Percentiles rank a stretch among this genome's conserved stretches.
These are phyloP conservation scores for Aspergillus vadensis DNA, from an alignment of 2,329 filamentous ascomycete genomes.

Conservation along the genomic window DNA sequence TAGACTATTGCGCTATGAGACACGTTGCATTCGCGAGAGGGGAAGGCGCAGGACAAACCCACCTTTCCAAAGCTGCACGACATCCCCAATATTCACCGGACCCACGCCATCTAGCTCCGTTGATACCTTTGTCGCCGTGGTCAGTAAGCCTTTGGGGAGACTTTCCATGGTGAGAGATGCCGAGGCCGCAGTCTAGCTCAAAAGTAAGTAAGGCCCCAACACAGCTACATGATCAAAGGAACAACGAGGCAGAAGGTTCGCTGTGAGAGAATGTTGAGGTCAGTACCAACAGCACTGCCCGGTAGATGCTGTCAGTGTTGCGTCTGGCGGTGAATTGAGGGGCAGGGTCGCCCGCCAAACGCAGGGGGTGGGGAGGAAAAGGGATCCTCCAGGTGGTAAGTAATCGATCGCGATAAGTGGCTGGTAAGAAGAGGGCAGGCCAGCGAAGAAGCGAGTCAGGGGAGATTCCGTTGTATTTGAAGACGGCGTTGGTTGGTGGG, in stretches of 20 bases:
- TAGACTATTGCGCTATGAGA: conserved; percentile 42
- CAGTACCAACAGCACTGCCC: neutral
- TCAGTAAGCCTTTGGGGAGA: conserved; percentile 47
- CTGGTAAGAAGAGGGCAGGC: neutral
- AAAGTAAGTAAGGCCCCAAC: conserved; percentile 1
- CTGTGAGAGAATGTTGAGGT: neutral
- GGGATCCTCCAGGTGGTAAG: neutral
- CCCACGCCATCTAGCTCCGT: conserved; percentile 43
- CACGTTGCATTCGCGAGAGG: neutral
- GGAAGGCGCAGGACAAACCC: conserved; percentile 19
- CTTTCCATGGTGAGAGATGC: conserved; percentile 35
- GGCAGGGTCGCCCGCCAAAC: conserved; percentile 13
- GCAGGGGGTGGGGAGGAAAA: conserved; percentile 14
- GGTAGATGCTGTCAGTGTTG: conserved; percentile 13
- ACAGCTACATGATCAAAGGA: conserved; percentile 17
- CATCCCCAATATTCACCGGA: conserved; percentile 44
- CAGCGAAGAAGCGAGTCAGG: neutral
- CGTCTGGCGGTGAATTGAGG: conserved; percentile 22
- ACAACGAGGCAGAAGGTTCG: neutral
- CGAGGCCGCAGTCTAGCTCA: neutral
- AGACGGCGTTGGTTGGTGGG: neutral
- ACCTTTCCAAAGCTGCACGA: conserved; percentile 55
- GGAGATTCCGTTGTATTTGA: conserved; percentile 3
- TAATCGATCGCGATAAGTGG: neutral
- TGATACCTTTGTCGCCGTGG: conserved; percentile 40